Percentiles rank a stretch among this genome's conserved stretches.
phyloP scores from a whole-genome alignment of 805 yeast genomes.

The Candida krabiensis region DNA sequence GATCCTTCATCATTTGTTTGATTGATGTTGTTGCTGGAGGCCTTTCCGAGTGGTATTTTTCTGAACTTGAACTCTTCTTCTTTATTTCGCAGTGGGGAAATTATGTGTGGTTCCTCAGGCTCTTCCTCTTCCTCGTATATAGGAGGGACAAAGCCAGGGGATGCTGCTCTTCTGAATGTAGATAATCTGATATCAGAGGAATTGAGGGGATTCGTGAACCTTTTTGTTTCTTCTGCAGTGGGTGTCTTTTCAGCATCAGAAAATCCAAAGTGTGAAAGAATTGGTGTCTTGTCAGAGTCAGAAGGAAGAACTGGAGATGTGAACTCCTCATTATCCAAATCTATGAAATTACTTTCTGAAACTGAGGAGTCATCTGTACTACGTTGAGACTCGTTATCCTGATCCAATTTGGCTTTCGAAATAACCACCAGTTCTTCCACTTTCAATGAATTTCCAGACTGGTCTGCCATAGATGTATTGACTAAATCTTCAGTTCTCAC shows the following conservation, averaged over 20 bases:
- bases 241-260: conserved; percentile 8
- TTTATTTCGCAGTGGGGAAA: background rate
- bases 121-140: conserved; percentile 26
- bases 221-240: conserved; percentile 12
- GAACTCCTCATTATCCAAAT: conserved; percentile 16
- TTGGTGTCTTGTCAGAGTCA: conserved; percentile 25
- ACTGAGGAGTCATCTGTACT: conserved; percentile 20
- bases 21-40: background rate
- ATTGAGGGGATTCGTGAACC: conserved; percentile 23
- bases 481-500: conserved; percentile 18
- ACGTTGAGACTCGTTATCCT: conserved; percentile 2
- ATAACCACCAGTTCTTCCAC: conserved; percentile 12
- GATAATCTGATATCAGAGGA: conserved; percentile 14
- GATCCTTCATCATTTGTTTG: background rate
- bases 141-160: conserved; percentile 18
- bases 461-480: conserved; percentile 14
- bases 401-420: conserved; percentile 3
- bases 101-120: conserved; percentile 2
- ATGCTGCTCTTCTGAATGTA: conserved; percentile 15
- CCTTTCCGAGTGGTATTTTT: background rate
- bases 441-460: conserved; percentile 13
- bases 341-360: conserved; percentile 26
- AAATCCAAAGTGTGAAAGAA: conserved; percentile 6
- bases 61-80: conserved; percentile 4
- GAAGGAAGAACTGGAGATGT: conserved; percentile 12